These are phyloP conservation scores for Arachnomyces sp. DNA, from an alignment of 2,329 filamentous ascomycete genomes.

Conservation along the genomic window DNA sequence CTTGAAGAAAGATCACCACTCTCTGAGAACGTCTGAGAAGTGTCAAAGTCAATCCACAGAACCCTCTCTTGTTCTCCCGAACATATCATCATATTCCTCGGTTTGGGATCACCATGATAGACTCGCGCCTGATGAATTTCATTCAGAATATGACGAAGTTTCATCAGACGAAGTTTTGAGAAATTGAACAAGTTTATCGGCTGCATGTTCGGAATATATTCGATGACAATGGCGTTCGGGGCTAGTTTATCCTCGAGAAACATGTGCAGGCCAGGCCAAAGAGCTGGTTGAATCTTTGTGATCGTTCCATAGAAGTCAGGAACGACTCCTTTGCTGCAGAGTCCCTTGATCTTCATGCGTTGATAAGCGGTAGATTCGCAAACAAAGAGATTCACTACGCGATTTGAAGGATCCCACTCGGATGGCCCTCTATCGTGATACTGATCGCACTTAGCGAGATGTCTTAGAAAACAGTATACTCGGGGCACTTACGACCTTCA, in stretches of 20 bases:
- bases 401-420: background rate
- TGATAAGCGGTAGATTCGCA: slow-evolving; percentile 9
- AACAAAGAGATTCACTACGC: slow-evolving; percentile 3
- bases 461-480: too few species aligned
- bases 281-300: slow-evolving; percentile 7
- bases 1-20: background rate
- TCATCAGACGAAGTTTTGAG: slow-evolving; percentile 9
- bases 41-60: slow-evolving; percentile 1
- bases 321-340: slow-evolving; percentile 8
- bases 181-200: slow-evolving; percentile 17
- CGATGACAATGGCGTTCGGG: slow-evolving; percentile 19
- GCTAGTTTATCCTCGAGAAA: slow-evolving; percentile 12
- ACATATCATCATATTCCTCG: slow-evolving; percentile 1
- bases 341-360: slow-evolving; percentile 5
- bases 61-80: background rate
- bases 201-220: slow-evolving; percentile 19
- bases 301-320: slow-evolving; percentile 8
- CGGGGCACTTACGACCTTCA: slow-evolving; percentile 9
- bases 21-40: background rate
- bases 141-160: slow-evolving; percentile 7
- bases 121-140: slow-evolving; percentile 1
- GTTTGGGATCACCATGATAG: background rate
- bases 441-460: background rate
- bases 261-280: slow-evolving; percentile 4
- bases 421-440: slow-evolving; percentile 1